Evolutionary conservation across 2,329 filamentous ascomycete genomes (phyloP), one percentile per base, ranked within the genome.

Genomic region (Fusarium verrucosum): DNA sequence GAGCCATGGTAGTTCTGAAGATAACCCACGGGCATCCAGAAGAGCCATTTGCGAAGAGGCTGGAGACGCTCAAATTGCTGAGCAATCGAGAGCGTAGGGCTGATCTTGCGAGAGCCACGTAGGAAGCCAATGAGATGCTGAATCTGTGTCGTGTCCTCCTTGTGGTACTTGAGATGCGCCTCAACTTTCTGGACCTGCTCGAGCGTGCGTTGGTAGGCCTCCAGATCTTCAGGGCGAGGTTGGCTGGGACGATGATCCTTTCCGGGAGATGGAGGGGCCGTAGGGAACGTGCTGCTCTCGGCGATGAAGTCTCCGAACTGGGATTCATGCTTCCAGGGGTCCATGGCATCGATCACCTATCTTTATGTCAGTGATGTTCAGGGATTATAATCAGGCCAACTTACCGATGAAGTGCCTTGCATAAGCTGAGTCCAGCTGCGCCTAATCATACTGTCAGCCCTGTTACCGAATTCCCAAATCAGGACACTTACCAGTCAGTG

Each of bases 21-120:
- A 70, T 94, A 90, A 67, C 89, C 88, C 30, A 97, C 89, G 1
- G 95, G 95, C 52, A 97, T 87, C 93, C 94, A 98, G 79, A 98
- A 97, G 16, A 98, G 86, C 93, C 94, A 97, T 69, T 92, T 91
- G 52, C 94, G 87, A 58, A 99, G 85, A 10, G 92, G 89, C 65
- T 96, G 94, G 11, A 98, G 86, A 65, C 94, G 91, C 72, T 93
- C 90, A 74, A 97, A 98, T 73, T 96, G 92, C 74, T 96, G 89
- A 64, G 92, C 89, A 22, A 93, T 87, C 22, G 88, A 87, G 65
- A 90, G 84, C 13, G 85, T 84, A 6, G 89, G 87, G 73, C 88
- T 87, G 66, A 92, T 87, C 74, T 90, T 88, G 72, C 88, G 87
- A 55, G 91, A 84, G 37, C 88, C 85, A 77, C 90, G 88, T 65